Evolutionary conservation across 2,329 filamentous ascomycete species (phyloP).

Genomic region (Coniochaeta sp.): DNA sequence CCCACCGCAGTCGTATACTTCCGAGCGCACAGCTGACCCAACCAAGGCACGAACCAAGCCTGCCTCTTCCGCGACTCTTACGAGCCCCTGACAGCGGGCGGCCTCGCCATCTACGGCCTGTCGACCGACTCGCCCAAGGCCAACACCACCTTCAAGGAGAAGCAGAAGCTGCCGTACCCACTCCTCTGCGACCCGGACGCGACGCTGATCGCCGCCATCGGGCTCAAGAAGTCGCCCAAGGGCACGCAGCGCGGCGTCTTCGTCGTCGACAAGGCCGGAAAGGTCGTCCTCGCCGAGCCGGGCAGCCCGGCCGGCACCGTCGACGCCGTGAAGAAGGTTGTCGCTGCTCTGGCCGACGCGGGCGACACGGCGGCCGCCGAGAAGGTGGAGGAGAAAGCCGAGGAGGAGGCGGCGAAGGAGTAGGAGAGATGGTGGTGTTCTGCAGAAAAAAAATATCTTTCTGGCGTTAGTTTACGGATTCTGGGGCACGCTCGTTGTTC

Average conservation of each 20-base stretch:
- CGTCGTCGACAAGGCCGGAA: constrained; percentile 73
- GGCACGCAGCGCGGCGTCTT: constrained; percentile 84
- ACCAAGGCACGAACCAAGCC: constrained; percentile 79
- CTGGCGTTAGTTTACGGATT: too few relatives aligned
- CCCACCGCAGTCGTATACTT: not conserved
- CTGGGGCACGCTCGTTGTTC: not conserved
- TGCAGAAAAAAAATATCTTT: too few relatives aligned
- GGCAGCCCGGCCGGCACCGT: constrained; percentile 75
- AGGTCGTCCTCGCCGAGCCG: constrained; percentile 60
- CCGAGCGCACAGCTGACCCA: constrained; percentile 4
- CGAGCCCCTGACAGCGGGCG: constrained; percentile 64
- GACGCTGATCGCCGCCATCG: constrained; percentile 75
- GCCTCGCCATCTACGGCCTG: constrained; percentile 83
- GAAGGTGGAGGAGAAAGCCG: constrained; percentile 15
- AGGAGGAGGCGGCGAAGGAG: not conserved
- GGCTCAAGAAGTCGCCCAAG: constrained; percentile 78
- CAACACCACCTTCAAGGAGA: constrained; percentile 87
- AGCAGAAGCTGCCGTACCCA: constrained; percentile 82
- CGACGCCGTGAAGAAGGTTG: constrained; percentile 66
- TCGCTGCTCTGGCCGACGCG: constrained; percentile 35
- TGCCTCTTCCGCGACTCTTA: constrained; percentile 90
- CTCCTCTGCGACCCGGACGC: constrained; percentile 76
- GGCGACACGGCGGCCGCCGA: constrained; percentile 12
- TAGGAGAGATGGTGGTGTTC: not conserved
- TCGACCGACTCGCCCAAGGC: constrained; percentile 82